Evolutionary conservation across 2,329 filamentous ascomycete species (phyloP).

Genomic region (Thielaviopsis ethacetica): DNA sequence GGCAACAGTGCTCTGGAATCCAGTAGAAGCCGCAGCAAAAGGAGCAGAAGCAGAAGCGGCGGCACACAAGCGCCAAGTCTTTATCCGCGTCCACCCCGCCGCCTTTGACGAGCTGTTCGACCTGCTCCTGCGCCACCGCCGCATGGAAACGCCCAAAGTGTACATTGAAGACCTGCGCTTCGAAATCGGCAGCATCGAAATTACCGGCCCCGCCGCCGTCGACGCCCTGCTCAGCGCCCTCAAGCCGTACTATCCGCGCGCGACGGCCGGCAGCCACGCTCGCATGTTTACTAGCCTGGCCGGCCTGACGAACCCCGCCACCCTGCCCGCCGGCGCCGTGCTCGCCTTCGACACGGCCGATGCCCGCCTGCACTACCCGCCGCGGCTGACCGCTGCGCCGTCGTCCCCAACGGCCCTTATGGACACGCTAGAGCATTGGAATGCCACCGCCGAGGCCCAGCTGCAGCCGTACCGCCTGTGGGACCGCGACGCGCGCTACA

Average conservation of each 20-base stretch:
- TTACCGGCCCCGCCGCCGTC: conserved; percentile 54
- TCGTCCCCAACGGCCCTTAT: conserved; percentile 26
- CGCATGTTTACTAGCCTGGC: conserved; percentile 34
- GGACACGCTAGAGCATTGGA: conserved; percentile 49
- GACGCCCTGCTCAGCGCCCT: conserved; percentile 60
- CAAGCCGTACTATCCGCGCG: conserved; percentile 27
- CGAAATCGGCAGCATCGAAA: conserved; percentile 44
- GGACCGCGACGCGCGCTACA: conserved; percentile 46
- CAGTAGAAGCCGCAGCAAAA: conserved; percentile 17
- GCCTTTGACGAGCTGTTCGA: conserved; percentile 56
- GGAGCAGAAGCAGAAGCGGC: neutral
- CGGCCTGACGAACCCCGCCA: conserved; percentile 49
- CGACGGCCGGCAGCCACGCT: conserved; percentile 24
- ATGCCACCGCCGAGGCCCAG: conserved; percentile 32
- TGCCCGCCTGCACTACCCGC: conserved; percentile 65
- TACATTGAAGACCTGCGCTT: conserved; percentile 54
- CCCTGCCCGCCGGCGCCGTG: conserved; percentile 52
- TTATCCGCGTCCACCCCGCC: conserved; percentile 69
- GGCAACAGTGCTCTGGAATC: conserved; percentile 61
- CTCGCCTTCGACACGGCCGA: conserved; percentile 62
- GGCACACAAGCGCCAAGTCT: conserved; percentile 24
- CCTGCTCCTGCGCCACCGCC: conserved; percentile 39
- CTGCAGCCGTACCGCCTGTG: conserved; percentile 43
- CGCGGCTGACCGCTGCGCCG: conserved; percentile 29
- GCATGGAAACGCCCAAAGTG: conserved; percentile 43